Evolutionary conservation across 441 rosid species (phyloP), one percentile per base, ranked within the genome.

Genomic region (Biscutella auriculata): DNA sequence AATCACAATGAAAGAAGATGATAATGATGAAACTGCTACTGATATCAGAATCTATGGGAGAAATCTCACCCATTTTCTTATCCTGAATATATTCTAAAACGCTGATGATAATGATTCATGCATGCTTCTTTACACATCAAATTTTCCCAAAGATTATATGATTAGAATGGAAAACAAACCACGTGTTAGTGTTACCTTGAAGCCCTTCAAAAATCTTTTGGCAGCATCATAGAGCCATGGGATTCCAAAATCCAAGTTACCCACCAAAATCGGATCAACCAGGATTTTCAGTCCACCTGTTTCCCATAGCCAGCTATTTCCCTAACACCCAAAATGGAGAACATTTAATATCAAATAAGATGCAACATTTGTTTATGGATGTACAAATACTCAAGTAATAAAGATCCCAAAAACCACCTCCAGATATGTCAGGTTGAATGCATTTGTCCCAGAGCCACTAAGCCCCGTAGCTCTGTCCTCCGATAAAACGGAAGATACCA

Each of bases 261-360:
- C 97, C 35, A 82, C 92, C 69, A 85, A 69, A 51, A 91, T 87
- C 25, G 95, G 95, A 65, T 85, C 96, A 57, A 87, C 97, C 73
- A 87, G 76, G 61, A 83, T 57, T 62, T 57, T 83, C 62, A 81
- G 19, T 11, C 84, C 95, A 53, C 71, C 63, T 5, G 81, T 84
- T 53, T 83, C 90, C 92, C 97, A 90, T 55, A 85, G 49, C 95
- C 96, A 90, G 76, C 92, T 85, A 67, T 87, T 87, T 6, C 95
- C 96, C 97, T 90, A 63, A 67, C 26, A n/a, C 51, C 53, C 42
- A 66, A 68, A 16, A 11, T 8, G 27, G 8, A 56, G 47, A 35
- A 43, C 28, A 58, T 51, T 19, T 58, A 9, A 47, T 19, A 26
- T 25, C 33, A 17, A 36, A 13, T 11, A 25, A 26, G 14, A 5